These are phyloP conservation scores for Salix dunnii DNA, from an alignment of 345 rosid genomes.

Conservation along the genomic window DNA sequence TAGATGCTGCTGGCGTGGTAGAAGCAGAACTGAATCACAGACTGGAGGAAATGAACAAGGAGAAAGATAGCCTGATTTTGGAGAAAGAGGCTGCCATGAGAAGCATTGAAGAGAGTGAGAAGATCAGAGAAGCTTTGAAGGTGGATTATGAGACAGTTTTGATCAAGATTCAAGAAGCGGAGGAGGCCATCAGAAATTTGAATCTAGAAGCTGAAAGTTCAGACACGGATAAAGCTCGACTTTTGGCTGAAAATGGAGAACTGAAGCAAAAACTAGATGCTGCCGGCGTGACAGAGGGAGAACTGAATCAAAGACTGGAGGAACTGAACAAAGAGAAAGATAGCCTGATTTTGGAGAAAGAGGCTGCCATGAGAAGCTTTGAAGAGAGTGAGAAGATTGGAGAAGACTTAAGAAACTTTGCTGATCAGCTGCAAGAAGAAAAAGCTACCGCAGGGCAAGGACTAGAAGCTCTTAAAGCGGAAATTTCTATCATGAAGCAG, in stretches of 20 bases:
- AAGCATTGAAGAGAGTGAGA: slow-evolving; percentile 7
- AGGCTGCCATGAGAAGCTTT: slow-evolving; percentile 24
- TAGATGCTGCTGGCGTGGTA: slow-evolving; percentile 37
- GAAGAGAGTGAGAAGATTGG: slow-evolving; percentile 28
- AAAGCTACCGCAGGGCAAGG: slow-evolving; percentile 39
- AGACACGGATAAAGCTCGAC: slow-evolving; percentile 36
- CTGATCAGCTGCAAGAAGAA: slow-evolving; percentile 45
- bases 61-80: slow-evolving; percentile 9
- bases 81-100: slow-evolving; percentile 21
- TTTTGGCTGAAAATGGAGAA: slow-evolving; percentile 46
- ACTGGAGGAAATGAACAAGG: slow-evolving; percentile 18
- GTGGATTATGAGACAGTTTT: slow-evolving; percentile 49
- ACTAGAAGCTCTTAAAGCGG: slow-evolving; percentile 35
- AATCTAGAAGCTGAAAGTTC: slow-evolving; percentile 54
- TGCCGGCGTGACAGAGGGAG: slow-evolving; percentile 42
- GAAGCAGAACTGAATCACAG: slow-evolving; percentile 38
- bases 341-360: slow-evolving; percentile 23
- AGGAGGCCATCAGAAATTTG: slow-evolving; percentile 40
- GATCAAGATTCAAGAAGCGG: slow-evolving; percentile 52
- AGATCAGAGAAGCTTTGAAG: slow-evolving; percentile 30
- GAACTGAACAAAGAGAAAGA: slow-evolving; percentile 18
- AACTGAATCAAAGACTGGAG: slow-evolving; percentile 25
- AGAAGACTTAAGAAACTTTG: slow-evolving; percentile 24
- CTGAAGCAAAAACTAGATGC: slow-evolving; percentile 42
- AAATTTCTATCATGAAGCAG: slow-evolving; percentile 44